Percentiles rank a stretch among this genome's conserved stretches.
Conservation (phyloP, 345 rosid genomes). For the Lenwebbia sp. region DNA sequence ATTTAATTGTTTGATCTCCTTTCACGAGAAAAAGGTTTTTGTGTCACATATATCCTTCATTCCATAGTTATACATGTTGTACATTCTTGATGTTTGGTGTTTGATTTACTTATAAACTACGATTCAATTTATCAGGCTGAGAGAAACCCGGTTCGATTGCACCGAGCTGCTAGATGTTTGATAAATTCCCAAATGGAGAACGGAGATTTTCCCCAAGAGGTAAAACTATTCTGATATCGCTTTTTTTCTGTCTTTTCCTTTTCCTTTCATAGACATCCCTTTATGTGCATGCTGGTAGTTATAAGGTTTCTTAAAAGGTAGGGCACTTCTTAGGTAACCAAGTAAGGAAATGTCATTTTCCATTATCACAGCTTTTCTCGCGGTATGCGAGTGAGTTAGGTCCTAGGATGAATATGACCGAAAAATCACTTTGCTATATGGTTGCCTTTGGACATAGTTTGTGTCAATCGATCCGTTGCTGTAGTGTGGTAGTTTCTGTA, state of each 20-base stretch:
- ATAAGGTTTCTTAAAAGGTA: background rate
- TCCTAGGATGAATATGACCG: background rate
- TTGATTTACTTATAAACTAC: background rate
- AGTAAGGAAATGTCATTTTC: background rate
- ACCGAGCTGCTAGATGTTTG: conserved; percentile 7
- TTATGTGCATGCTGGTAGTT: background rate
- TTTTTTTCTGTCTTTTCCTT: background rate
- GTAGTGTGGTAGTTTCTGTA: background rate
- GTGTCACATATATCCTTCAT: background rate
- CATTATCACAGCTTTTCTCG: background rate
- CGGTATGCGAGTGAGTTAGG: background rate
- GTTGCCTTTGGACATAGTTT: background rate
- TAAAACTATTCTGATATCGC: background rate
- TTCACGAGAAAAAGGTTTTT: background rate
- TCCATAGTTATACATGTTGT: background rate
- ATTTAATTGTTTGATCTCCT: background rate
- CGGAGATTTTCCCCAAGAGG: conserved; percentile 19
- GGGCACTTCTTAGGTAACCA: background rate
- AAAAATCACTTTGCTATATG: background rate
- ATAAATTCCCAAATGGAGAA: conserved; percentile 15
- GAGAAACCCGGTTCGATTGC: conserved; percentile 8
- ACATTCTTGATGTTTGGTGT: background rate
- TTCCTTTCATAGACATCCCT: background rate
- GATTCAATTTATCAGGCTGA: background rate
- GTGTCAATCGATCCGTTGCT: background rate